Percentiles rank a stretch among this genome's conserved stretches.
These are phyloP conservation scores for Sclerotinia nivalis DNA, from an alignment of 2,329 filamentous ascomycete species.

Conservation along the genomic window DNA sequence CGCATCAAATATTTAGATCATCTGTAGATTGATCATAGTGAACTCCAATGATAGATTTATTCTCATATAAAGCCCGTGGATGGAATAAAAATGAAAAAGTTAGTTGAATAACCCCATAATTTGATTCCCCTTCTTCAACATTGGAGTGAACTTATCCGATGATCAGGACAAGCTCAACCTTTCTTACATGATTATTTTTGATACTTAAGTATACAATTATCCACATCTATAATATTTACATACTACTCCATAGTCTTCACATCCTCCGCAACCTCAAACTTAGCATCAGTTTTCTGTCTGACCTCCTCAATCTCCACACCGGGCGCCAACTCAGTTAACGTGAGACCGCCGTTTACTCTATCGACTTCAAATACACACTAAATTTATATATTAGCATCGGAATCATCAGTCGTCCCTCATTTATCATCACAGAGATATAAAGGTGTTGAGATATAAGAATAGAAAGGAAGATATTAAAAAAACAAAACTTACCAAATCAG, in stretches of 20 bases:
- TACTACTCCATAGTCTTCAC: constrained; percentile 51
- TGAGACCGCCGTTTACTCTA: constrained; percentile 59
- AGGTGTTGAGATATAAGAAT: background rate
- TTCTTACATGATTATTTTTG: background rate
- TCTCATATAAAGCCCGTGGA: too few relatives aligned
- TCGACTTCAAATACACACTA: constrained; percentile 72
- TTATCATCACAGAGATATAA: background rate
- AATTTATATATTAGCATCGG: background rate
- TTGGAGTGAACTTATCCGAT: background rate
- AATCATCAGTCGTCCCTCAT: background rate
- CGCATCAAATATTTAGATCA: too few relatives aligned
- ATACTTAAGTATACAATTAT: background rate
- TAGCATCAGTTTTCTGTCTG: constrained; percentile 67
- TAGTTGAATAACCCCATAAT: too few relatives aligned
- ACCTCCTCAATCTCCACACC: constrained; percentile 69
- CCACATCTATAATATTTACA: background rate
- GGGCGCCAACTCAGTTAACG: constrained; percentile 69
- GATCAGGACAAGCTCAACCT: background rate
- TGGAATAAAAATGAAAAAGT: too few relatives aligned
- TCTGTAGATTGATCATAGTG: too few relatives aligned
- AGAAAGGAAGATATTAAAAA: too few relatives aligned
- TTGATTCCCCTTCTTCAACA: too few relatives aligned
- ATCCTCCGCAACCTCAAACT: constrained; percentile 62
- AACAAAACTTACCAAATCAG: constrained; percentile 61
- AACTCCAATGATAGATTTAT: too few relatives aligned